phyloP scores from a whole-genome alignment of 1,284 basidiomycete genomes.

The Gomphus bonarii region DNA sequence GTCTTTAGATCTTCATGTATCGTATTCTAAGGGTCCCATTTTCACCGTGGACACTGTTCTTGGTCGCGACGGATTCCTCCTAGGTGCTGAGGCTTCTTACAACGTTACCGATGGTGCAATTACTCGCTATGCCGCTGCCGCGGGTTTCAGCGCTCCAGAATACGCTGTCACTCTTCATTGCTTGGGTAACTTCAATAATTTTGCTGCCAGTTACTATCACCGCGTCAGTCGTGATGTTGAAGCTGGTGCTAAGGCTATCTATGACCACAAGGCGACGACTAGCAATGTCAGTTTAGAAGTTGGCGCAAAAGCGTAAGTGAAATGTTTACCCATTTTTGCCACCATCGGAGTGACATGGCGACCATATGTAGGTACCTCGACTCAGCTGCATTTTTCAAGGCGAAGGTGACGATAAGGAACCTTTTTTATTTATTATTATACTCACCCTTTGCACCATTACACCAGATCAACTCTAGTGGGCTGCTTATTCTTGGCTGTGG shows the following conservation, averaged over 20 bases:
- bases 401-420: constrained; percentile 39
- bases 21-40: constrained; percentile 73
- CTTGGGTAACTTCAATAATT: constrained; percentile 90
- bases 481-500: constrained; percentile 63
- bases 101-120: constrained; percentile 92
- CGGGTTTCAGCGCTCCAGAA: constrained; percentile 94
- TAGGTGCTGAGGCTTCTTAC: constrained; percentile 94
- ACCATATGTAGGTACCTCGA: constrained; percentile 60
- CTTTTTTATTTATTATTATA: neutral
- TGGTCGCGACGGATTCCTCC: constrained; percentile 94
- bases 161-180: constrained; percentile 95
- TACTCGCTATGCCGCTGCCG: constrained; percentile 85
- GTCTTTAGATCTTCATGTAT: neutral
- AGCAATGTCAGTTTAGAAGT: constrained; percentile 90
- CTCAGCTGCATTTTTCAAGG: constrained; percentile 88
- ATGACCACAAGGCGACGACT: constrained; percentile 88
- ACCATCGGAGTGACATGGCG: neutral
- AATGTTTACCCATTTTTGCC: neutral
- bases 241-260: constrained; percentile 96
- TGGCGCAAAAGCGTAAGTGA: constrained; percentile 83
- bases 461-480: constrained; percentile 87
- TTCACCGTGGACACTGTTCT: constrained; percentile 94
- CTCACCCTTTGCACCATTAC: neutral
- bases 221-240: constrained; percentile 91
- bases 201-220: constrained; percentile 98